Percentiles rank a stretch among this genome's conserved stretches.
Conservation (phyloP, 208 protist genomes). For the Leishmania braziliensis region DNA sequence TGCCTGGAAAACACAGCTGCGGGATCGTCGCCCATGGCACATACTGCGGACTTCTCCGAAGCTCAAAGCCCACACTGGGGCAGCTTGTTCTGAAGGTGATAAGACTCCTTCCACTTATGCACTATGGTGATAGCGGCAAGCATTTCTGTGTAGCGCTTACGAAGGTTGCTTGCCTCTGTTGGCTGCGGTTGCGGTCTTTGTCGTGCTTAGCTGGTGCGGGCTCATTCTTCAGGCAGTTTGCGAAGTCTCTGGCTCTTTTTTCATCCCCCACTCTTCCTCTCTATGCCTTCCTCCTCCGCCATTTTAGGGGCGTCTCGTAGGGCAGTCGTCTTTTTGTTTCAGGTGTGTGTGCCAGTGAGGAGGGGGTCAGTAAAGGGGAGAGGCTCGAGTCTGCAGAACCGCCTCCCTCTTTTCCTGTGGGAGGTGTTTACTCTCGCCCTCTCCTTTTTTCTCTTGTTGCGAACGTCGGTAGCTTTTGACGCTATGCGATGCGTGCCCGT, state of each 20-base stretch:
- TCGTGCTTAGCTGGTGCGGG: not conserved
- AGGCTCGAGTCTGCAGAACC: not conserved
- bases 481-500: not conserved
- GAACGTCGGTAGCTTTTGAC: not conserved
- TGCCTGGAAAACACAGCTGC: not conserved
- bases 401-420: not conserved
- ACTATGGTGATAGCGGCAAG: not conserved
- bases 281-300: not conserved
- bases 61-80: slow-evolving; percentile 6
- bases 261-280: not conserved
- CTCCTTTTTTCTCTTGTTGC: not conserved
- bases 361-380: not conserved
- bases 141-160: not conserved
- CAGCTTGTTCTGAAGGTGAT: slow-evolving; percentile 10
- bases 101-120: not conserved
- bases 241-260: too few species aligned
- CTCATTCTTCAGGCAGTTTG: not conserved
- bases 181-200: not conserved
- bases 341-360: not conserved
- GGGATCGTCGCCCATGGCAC: not conserved
- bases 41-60: not conserved
- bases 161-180: not conserved
- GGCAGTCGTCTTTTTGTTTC: not conserved
- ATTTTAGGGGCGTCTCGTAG: not conserved
- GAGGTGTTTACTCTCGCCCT: not conserved